Evolutionary conservation across 1,284 basidiomycete species (phyloP), one percentile per base, ranked within the genome.

Genomic region (Pholiota adiposa): DNA sequence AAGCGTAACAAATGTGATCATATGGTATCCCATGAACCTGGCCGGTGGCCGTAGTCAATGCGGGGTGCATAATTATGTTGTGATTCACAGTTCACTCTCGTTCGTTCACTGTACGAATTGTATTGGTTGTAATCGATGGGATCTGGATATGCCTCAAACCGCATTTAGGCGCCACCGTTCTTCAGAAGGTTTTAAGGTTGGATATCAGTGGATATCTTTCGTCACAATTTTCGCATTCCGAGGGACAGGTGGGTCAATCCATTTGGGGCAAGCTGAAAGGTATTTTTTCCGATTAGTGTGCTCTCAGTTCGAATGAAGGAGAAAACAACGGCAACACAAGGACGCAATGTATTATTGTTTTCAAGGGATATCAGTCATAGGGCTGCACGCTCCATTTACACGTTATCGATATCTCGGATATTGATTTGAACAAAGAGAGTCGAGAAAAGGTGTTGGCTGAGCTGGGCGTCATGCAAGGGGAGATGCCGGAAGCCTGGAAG

Each of bases 361-460:
- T 44, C 33, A 21, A 41, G 31, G n/a, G 16, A 3, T 19, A 43
- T 33, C 27, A 21, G 23, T 33, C 34, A 41, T 38, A 4, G 14
- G 6, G 36, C 36, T 16, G 36, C 36, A n/a, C 16, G 36, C 5
- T 38, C 4, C 12, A 12, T 16, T n/a, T 25, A 52, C 21, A 40
- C 50, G 44, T 34, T 19, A 43, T 58, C 50, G 44, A 34, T 19
- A 43, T 58, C 56, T 31, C 56, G 40, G 57, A 90, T 71, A 44
- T 78, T 72, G 62, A 88, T 78, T 48, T 80, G 73, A 33, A 96
- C 89, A 68, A 96, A 96, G 5, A 97, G 79, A 21, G 93, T 96
- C 36, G 94, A 93, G 74, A 95, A 97, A 48, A 97, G 77, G 69
- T 90, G 93, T 65, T 93, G 90, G 41, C 89, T 90, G 51, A 94